Percentiles rank a stretch among this genome's conserved stretches.
These are phyloP conservation scores for Hypomontagnella monticulosa DNA, from an alignment of 495 filamentous ascomycete species.

Conservation along the genomic window DNA sequence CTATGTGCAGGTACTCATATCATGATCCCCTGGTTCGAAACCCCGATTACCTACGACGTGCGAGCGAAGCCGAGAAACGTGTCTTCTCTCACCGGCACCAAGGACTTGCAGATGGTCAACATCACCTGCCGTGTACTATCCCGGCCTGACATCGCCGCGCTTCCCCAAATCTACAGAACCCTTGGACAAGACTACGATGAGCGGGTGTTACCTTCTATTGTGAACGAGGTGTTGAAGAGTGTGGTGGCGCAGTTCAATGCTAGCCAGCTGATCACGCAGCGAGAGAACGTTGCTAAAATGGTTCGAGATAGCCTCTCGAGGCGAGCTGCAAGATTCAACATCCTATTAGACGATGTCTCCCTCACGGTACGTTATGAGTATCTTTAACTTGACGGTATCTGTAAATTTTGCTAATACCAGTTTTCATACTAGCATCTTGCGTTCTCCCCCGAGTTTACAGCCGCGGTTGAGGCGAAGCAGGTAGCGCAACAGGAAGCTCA, in stretches of 20 bases:
- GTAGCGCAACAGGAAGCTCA: constrained; percentile 99
- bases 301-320: constrained; percentile 92
- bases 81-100: constrained; percentile 96
- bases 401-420: constrained; percentile 21
- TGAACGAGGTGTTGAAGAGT: constrained; percentile 98
- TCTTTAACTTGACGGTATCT: background rate
- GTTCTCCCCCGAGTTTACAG: constrained; percentile 99
- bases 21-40: constrained; percentile 95
- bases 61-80: constrained; percentile 97
- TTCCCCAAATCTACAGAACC: constrained; percentile 96
- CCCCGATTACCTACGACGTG: constrained; percentile 95
- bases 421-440: constrained; percentile 79
- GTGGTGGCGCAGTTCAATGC: constrained; percentile 99
- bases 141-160: constrained; percentile 82
- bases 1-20: constrained; percentile 81
- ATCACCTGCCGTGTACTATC: constrained; percentile 99
- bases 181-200: constrained; percentile 97
- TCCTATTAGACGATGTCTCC: constrained; percentile 96
- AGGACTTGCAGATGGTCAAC: constrained; percentile 99
- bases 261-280: constrained; percentile 96
- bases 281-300: constrained; percentile 91
- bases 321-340: constrained; percentile 95
- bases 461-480: constrained; percentile 98
- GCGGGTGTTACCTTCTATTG: constrained; percentile 94
- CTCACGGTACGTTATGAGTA: constrained; percentile 79